Base-by-base conservation (phyloP, 495 filamentous ascomycete genomes). In the Achaetomiella virescens region DNA sequence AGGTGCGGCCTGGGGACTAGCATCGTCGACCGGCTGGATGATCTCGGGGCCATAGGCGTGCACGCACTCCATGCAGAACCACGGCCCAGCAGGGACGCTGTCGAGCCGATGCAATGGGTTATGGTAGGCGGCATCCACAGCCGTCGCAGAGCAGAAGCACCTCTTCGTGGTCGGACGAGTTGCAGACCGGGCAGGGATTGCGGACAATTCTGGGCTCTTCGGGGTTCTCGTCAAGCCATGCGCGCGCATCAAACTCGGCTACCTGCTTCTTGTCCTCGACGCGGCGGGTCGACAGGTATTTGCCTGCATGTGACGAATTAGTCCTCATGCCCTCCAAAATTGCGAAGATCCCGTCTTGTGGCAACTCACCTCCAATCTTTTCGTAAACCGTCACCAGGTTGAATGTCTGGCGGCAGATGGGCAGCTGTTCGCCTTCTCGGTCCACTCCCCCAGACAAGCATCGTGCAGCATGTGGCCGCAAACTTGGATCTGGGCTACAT, bases 351-450 rank as follows among this genome's bases (percentile, higher is more conserved):
- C 27, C 15, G 1, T 15, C 17, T 35, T 41, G 47, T 38, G 40
- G 56, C 58, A 59, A 78, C 82, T 72, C 80, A 95, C 90, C 89
- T 77, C 85, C 86, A 66, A 88, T 69, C 53, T 76, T 81, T 56
- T 86, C 82, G 62, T 82, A 87, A 51, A 97, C 84, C 65, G 91
- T 84, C 52, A 97, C 95, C 62, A 84, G 69, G 70, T 97, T 90
- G 74, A 97, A 97, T 62, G 76, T 85, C 63, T 86, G 85, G 54
- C 93, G 88, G 70, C 93, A 99, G 69, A 97, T 95, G 14, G 93
- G 67, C 93, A 99, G 67, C 90, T 96, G 72, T 97, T 99, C 53
- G 95, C 92, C 65, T 92, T 84, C 72, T 93, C 89, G 29, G 87
- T 89, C 93, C 93, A 99, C 54, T 89, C 88, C 62, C 85, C 84